Evolutionary conservation across 257 asterid species (phyloP), one percentile per base, ranked within the genome.

Genomic region (Scutellaria minor): DNA sequence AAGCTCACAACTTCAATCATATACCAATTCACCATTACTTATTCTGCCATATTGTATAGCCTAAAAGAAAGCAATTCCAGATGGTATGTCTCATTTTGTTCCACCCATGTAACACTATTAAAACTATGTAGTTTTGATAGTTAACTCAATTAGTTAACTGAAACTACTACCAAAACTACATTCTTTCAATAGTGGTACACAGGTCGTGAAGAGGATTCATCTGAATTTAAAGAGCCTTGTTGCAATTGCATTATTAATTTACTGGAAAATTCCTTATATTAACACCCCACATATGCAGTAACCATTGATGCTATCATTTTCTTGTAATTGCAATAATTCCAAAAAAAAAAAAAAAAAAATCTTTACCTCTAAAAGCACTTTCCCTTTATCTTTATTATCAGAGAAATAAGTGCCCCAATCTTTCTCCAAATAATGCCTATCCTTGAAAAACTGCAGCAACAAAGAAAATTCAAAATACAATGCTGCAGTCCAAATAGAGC

Each of bases 341-440:
- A 24, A 50, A 10, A 27, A 2, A 31, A 0, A 42, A 2, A 35
- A 22, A 66, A 6, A 12, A 9, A 27, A 3, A 41, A 7, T 14
- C 11, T 27, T 75, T 69, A 84, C 97, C 96, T 91, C 95, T 78
- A 91, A 75, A 61, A 89, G 89, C 60, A 87, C 86, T 78, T 84
- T 89, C 51, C 87, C 83, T 68, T 72, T 70, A 64, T 18, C 77
- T 72, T 31, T 71, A 57, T 58, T 42, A 35, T 71, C 82, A 56
- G 75, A 79, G 73, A 92, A 88, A 77, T 90, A 84, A 6, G 80
- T 77, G 15, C 90, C 92, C 96, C 96, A 89, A 63, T 92, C 96
- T 79, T 88, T 92, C 80, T 80, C 86, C 84, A 89, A 78, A 76
- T 92, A 92, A 75, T 92, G 96, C 52, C 92, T 75, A 80, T 92